Percentiles rank a stretch among this genome's conserved stretches.
These are phyloP conservation scores for Lentinula boryana DNA, from an alignment of 768 basidiomycete species.

Conservation along the genomic window DNA sequence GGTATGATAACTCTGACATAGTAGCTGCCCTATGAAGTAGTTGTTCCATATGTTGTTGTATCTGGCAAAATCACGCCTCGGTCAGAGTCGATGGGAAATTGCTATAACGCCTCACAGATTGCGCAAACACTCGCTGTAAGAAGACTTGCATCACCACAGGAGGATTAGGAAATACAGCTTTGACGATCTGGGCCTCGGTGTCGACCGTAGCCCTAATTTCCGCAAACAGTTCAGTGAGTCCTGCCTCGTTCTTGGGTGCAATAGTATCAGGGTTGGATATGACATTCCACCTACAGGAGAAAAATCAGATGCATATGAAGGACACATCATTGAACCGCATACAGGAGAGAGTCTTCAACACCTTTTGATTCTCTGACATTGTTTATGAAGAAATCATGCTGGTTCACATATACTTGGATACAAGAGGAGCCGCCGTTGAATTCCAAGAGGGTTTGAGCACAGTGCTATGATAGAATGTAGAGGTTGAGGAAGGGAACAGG, in stretches of 20 bases:
- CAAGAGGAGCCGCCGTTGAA: conserved; percentile 98
- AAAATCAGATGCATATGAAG: neutral
- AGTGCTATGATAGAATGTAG: conserved; percentile 63
- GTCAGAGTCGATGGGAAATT: neutral
- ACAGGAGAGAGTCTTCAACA: conserved; percentile 54
- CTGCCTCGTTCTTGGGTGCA: conserved; percentile 75
- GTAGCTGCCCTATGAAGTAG: conserved; percentile 69
- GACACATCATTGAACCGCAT: conserved; percentile 13
- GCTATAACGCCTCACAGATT: conserved; percentile 58
- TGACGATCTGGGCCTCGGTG: conserved; percentile 96
- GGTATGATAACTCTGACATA: conserved; percentile 84
- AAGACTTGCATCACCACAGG: conserved; percentile 97
- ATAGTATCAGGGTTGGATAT: conserved; percentile 75
- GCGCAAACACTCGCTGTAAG: conserved; percentile 94
- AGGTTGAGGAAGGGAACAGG: neutral
- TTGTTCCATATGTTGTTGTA: conserved; percentile 94
- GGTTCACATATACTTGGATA: conserved; percentile 98
- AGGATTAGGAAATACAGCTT: conserved; percentile 97
- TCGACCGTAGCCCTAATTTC: conserved; percentile 91
- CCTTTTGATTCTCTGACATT: conserved; percentile 64
- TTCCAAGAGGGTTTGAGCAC: conserved; percentile 92
- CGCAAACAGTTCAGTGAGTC: conserved; percentile 69
- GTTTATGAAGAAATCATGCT: conserved; percentile 99
- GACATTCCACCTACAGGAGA: conserved; percentile 61
- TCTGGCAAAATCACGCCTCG: conserved; percentile 40